A percentile compares a stretch with the other conserved stretches of the same genome.
Evolutionary conservation across 495 filamentous ascomycete genomes (phyloP).

Genomic region (Aspergillus leporis): DNA sequence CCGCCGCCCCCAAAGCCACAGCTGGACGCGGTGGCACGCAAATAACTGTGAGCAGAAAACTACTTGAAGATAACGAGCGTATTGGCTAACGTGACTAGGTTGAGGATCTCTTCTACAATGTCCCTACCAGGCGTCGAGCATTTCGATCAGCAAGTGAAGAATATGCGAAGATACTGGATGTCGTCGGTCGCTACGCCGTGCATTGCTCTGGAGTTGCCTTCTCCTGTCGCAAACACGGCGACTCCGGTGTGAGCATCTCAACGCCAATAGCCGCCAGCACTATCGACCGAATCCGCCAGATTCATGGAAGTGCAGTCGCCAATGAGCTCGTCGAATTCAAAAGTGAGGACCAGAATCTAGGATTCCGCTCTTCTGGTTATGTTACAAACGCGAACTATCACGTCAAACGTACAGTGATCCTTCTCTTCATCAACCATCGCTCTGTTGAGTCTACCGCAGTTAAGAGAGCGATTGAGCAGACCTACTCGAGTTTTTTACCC

Average conservation of each 20-base stretch:
- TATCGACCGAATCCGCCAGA: constrained; percentile 82
- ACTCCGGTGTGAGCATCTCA: constrained; percentile 77
- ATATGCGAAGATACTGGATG: constrained; percentile 96
- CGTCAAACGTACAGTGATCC: constrained; percentile 83
- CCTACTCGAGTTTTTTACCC: constrained; percentile 85
- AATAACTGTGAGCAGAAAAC: constrained; percentile 66
- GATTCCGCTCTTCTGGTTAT: constrained; percentile 78
- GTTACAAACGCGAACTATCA: constrained; percentile 95
- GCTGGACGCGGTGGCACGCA: constrained; percentile 95
- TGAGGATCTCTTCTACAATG: constrained; percentile 96
- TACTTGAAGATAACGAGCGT: neutral
- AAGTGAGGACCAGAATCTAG: constrained; percentile 71
- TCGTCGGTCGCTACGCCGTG: constrained; percentile 92
- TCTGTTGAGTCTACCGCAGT: constrained; percentile 92
- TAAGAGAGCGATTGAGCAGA: constrained; percentile 88
- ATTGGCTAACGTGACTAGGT: constrained; percentile 51
- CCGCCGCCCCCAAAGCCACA: constrained; percentile 79
- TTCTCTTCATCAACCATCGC: constrained; percentile 97
- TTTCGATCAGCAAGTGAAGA: constrained; percentile 93
- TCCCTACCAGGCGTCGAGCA: constrained; percentile 82
- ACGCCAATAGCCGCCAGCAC: constrained; percentile 69
- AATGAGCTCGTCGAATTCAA: constrained; percentile 85
- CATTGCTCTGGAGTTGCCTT: constrained; percentile 91
- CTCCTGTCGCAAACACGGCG: constrained; percentile 94
- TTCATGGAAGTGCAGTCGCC: constrained; percentile 83